Conservation (phyloP, 2,329 filamentous ascomycete genomes). For the Dryadomyces quercivorus region DNA sequence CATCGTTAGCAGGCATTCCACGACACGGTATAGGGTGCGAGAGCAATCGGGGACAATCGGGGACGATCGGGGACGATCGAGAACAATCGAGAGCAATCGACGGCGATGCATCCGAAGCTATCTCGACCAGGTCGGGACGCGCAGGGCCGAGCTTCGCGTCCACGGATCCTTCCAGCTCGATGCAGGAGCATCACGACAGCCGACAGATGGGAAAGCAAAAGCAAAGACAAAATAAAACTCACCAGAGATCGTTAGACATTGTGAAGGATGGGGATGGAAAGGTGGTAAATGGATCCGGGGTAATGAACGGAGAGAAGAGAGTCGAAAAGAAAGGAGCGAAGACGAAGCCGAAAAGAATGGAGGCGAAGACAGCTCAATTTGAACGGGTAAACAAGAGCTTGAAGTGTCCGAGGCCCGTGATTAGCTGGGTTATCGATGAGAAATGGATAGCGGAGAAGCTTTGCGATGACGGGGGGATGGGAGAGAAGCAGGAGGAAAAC, state of each 20-base stretch:
- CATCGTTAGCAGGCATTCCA: constrained; percentile 5
- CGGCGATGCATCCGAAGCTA: neutral
- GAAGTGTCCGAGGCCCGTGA: neutral
- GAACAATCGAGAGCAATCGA: neutral
- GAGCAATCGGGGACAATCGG: too few species aligned
- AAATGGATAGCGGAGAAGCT: constrained; percentile 2
- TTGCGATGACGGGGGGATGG: constrained; percentile 6
- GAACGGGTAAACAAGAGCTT: neutral
- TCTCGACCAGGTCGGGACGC: neutral
- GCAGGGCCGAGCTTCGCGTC: neutral
- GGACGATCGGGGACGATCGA: too few species aligned
- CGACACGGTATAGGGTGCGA: neutral
- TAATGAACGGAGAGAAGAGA: neutral
- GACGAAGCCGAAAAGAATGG: neutral
- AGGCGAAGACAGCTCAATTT: neutral
- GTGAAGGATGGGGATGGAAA: constrained; percentile 5
- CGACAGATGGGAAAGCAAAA: neutral
- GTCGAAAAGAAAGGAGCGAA: constrained; percentile 2
- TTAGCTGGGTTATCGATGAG: constrained; percentile 5
- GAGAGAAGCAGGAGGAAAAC: constrained; percentile 1
- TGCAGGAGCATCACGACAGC: neutral
- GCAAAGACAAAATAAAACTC: neutral
- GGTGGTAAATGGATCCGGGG: neutral
- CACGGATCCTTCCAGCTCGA: neutral
- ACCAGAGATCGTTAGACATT: constrained; percentile 14